These are phyloP conservation scores for Globisporangium nodosum DNA, from an alignment of 352 stramenopile species.

Conservation along the genomic window DNA sequence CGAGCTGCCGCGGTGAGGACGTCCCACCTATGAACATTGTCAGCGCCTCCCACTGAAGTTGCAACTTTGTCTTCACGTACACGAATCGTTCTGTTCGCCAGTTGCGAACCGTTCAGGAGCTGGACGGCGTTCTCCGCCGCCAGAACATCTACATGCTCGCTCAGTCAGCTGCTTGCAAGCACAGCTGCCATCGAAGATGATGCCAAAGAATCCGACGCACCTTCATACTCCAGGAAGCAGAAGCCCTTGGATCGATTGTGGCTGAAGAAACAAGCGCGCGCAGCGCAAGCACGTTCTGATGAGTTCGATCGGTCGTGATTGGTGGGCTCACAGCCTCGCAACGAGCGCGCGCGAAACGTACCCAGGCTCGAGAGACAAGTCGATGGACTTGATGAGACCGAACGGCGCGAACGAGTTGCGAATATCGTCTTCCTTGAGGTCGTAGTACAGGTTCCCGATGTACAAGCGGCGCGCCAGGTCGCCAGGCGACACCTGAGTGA, in stretches of 20 bases:
- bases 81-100: conserved; percentile 60
- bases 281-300: background rate
- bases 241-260: conserved; percentile 69
- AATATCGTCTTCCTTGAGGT: conserved; percentile 77
- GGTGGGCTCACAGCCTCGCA: background rate
- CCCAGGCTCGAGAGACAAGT: conserved; percentile 74
- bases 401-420: conserved; percentile 61
- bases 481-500: conserved; percentile 37
- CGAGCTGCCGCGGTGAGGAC: conserved; percentile 61
- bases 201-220: conserved; percentile 10
- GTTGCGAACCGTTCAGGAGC: conserved; percentile 56
- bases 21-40: conserved; percentile 42
- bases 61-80: too few relatives aligned
- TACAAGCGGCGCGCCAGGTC: conserved; percentile 73
- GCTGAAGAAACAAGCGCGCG: conserved; percentile 17
- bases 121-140: conserved; percentile 73
- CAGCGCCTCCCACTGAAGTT: background rate
- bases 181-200: background rate
- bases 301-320: background rate
- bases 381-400: conserved; percentile 63
- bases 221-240: conserved; percentile 78
- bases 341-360: conserved; percentile 9
- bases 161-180: background rate
- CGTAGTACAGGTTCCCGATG: conserved; percentile 80
- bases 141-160: conserved; percentile 41